Evolutionary conservation across 2,329 filamentous ascomycete genomes (phyloP), one percentile per base, ranked within the genome.

Genomic region (Hypoxylon sp.): DNA sequence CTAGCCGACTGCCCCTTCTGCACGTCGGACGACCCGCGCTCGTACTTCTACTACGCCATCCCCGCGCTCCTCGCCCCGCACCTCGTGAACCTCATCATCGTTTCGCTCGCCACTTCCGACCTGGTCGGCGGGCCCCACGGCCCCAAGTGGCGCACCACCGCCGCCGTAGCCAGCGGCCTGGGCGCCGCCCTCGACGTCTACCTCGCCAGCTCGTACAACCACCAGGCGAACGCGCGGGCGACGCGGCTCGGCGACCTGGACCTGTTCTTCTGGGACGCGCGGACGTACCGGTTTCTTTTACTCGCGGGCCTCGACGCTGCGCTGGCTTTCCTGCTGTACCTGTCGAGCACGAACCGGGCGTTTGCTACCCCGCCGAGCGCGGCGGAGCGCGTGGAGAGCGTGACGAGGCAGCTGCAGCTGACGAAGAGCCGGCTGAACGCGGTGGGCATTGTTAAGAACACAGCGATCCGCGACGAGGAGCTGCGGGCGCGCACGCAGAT

Each of bases 1-100:
- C 79, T 98, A 40, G 84, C 90, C 22, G 85, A 89, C 65, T 98
- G 95, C 79, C 86, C 89, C n/a, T 97, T 97, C 82, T 98, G 95
- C 86, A 85, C 83, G 56, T 82, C 88, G n/a, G 90, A 92, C 65
- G 89, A 92, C 53, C 86, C 89, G 4, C 84, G 83, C 40, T 89
- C 87, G 46, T 98, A 94, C 82, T 86, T 97, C 54, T 87, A 92
- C 78, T 98, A 97, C 81, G 91, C 92, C 13, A 81, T 97, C 0
- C 92, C 95, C 0, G 85, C 88, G 27, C 82, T 97, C 6, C 75
- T 95, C 1, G 84, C 89, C 13, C 91, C 93, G n/a, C 95, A 99
- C 80, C 82, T 98, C 7, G 77, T 90, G 53, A 96, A 98, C 81
- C 85, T 97, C 56, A 81, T 88, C 61, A 80, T 91, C 51, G 81